phyloP scores from a whole-genome alignment of 2,329 filamentous ascomycete genomes.

The Diaporthe ampelina region DNA sequence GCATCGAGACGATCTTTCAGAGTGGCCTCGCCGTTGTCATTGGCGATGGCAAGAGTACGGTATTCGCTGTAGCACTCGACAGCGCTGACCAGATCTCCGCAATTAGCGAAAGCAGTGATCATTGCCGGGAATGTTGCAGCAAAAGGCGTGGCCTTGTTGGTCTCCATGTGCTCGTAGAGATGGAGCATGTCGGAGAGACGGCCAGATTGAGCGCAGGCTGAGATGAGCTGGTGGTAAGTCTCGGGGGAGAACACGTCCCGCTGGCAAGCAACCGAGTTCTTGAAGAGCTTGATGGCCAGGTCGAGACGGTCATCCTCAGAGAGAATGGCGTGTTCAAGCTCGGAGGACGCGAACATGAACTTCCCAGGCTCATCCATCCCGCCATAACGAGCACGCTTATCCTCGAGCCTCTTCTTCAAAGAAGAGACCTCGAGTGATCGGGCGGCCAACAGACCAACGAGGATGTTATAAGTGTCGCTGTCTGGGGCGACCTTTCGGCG shows the following conservation, averaged over 20 bases:
- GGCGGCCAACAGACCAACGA: conserved; percentile 85
- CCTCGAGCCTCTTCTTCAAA: conserved; percentile 80
- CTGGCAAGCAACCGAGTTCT: conserved; percentile 76
- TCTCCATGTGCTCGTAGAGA: conserved; percentile 93
- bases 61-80: conserved; percentile 98
- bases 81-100: conserved; percentile 86
- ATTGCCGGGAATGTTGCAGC: conserved; percentile 90
- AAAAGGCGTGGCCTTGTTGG: conserved; percentile 78
- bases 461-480: conserved; percentile 86
- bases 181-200: conserved; percentile 90
- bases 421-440: conserved; percentile 84
- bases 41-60: conserved; percentile 85
- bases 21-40: conserved; percentile 80
- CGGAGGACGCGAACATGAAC: conserved; percentile 90
- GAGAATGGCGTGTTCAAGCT: conserved; percentile 88
- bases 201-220: conserved; percentile 86
- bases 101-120: conserved; percentile 91
- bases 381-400: conserved; percentile 86
- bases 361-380: conserved; percentile 86
- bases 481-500: conserved; percentile 86
- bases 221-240: conserved; percentile 88
- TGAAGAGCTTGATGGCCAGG: conserved; percentile 88
- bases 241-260: conserved; percentile 80
- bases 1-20: conserved; percentile 82
- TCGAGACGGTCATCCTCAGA: conserved; percentile 89